phyloP scores from a whole-genome alignment of 2,329 filamentous ascomycete genomes.

The Diaporthe longicolla region DNA sequence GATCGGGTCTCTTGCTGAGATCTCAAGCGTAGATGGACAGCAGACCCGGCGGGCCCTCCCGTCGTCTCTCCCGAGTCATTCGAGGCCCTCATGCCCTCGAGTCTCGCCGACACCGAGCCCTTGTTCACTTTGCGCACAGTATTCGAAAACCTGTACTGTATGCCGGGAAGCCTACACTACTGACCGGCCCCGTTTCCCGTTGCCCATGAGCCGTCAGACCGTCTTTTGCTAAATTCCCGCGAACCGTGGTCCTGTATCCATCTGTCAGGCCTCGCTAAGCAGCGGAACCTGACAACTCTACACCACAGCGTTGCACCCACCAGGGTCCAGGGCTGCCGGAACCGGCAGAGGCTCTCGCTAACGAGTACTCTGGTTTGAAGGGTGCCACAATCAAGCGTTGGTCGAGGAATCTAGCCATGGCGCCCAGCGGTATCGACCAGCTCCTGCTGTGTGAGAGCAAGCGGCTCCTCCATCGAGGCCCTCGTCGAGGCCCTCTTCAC shows the following conservation, averaged over 20 bases:
- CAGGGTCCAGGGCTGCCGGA: constrained; percentile 33
- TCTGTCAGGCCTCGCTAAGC: constrained; percentile 38
- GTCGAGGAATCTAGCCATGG: constrained; percentile 3
- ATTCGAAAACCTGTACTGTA: constrained; percentile 11
- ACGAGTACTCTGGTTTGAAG: constrained; percentile 11
- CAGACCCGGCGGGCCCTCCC: constrained; percentile 34
- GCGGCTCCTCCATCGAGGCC: constrained; percentile 2
- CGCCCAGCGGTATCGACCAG: constrained; percentile 19
- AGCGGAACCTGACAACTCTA: constrained; percentile 31
- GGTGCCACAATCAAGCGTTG: constrained; percentile 26
- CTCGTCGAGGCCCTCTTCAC: constrained; percentile 15
- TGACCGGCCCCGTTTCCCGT: constrained; percentile 39
- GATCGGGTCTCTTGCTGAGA: constrained; percentile 37
- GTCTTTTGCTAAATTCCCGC: constrained; percentile 40
- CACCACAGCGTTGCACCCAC: constrained; percentile 35
- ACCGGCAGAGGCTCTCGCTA: constrained; percentile 35
- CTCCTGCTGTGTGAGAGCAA: background rate
- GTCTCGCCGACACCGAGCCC: constrained; percentile 22
- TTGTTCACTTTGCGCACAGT: constrained; percentile 29
- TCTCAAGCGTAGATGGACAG: constrained; percentile 34
- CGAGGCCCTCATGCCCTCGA: constrained; percentile 27
- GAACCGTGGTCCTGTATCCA: constrained; percentile 36
- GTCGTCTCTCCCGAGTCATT: constrained; percentile 37
- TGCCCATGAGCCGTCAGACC: constrained; percentile 42
- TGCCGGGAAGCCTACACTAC: background rate